Conservation (phyloP, 495 filamentous ascomycete species). For the Neurospora sp. region DNA sequence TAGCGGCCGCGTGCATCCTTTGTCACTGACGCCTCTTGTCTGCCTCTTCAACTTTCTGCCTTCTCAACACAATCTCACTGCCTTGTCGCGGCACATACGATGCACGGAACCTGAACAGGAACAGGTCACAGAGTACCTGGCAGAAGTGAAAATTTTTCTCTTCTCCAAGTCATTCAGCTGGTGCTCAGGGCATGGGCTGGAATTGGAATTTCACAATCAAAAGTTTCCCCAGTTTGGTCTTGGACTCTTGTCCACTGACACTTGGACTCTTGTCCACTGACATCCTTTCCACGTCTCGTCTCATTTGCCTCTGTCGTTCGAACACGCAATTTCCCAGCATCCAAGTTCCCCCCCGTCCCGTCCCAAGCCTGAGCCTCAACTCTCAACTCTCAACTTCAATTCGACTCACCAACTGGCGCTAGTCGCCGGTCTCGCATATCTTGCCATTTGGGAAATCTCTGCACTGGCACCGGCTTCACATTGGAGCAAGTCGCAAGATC, state of each 20-base stretch:
- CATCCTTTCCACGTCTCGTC: not conserved
- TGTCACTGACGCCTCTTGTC: not conserved
- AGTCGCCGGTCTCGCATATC: not conserved
- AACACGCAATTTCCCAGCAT: not conserved
- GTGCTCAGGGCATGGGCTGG: not conserved
- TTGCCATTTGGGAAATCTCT: not conserved
- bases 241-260: not conserved
- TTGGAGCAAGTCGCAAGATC: not conserved
- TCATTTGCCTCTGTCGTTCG: not conserved
- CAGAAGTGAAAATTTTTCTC: not conserved
- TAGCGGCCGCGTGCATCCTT: not conserved
- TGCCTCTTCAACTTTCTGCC: not conserved
- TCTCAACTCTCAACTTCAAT: not conserved
- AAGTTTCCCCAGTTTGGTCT: not conserved
- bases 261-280: not conserved
- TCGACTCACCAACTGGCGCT: not conserved
- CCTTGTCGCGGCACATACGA: not conserved
- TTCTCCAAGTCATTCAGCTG: not conserved
- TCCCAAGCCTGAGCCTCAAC: not conserved
- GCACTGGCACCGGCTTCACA: not conserved
- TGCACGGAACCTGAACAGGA: not conserved
- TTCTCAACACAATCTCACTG: not conserved
- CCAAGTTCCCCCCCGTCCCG: not conserved
- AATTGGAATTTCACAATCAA: not conserved
- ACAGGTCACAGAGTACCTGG: not conserved